Conservation (phyloP, 805 yeast species). For the Spathaspora hagerdaliae region DNA sequence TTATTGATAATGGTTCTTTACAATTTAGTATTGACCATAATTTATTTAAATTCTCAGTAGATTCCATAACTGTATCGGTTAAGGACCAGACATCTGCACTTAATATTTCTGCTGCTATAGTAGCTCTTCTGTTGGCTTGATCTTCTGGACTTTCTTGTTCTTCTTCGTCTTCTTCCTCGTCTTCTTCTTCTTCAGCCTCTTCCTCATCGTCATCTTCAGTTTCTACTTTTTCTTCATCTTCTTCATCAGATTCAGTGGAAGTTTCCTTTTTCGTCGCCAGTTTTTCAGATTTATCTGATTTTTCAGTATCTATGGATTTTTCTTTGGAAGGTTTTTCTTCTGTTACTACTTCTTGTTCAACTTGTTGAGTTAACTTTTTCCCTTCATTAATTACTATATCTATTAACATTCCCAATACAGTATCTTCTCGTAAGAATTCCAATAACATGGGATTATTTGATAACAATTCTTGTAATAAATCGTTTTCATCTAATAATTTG, state of each 20-base stretch:
- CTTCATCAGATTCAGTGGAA: slow-evolving; percentile 2
- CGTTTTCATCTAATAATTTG: slow-evolving; percentile 39
- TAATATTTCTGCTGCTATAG: slow-evolving; percentile 77
- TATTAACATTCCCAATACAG: slow-evolving; percentile 31
- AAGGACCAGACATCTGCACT: slow-evolving; percentile 93
- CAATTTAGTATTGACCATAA: slow-evolving; percentile 80
- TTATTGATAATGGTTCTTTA: slow-evolving; percentile 63
- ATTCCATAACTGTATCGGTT: slow-evolving; percentile 84
- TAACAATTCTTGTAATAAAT: slow-evolving; percentile 39
- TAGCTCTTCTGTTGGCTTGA: slow-evolving; percentile 31
- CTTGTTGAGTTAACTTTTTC: slow-evolving; percentile 6
- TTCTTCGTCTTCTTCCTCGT: slow-evolving; percentile 22
- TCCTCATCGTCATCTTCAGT: background rate
- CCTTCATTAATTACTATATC: slow-evolving; percentile 37
- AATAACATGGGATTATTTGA: slow-evolving; percentile 39
- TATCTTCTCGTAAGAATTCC: slow-evolving; percentile 38
- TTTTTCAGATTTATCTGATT: slow-evolving; percentile 21
- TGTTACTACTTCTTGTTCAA: slow-evolving; percentile 4
- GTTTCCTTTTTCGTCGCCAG: slow-evolving; percentile 52
- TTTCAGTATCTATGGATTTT: slow-evolving; percentile 10
- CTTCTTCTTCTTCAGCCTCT: slow-evolving; percentile 1
- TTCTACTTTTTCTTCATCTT: slow-evolving; percentile 3
- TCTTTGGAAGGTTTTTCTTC: slow-evolving; percentile 14
- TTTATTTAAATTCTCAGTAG: slow-evolving; percentile 55
- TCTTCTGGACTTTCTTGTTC: slow-evolving; percentile 32